Base-by-base conservation (phyloP, 257 asterid species). In the Fraxinus anomala region DNA sequence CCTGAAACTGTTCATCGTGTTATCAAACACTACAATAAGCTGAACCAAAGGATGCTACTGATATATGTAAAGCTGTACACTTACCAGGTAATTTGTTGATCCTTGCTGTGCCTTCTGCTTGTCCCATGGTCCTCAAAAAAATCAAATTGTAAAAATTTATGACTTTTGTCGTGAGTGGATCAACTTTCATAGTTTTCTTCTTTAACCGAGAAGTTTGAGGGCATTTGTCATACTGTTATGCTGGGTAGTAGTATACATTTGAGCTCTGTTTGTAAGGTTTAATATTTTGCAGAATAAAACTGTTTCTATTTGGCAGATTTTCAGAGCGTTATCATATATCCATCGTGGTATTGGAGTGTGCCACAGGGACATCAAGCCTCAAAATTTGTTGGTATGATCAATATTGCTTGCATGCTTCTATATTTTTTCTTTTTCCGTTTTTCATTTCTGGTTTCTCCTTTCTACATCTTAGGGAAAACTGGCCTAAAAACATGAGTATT, bases 291-390 rank as follows among this genome's bases (percentile, higher is more conserved):
- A 42, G 51, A 42, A 42, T 42, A 42, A 39, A 42, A 42, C 51
- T 42, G 17, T 11, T 42, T 42, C 31, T 82, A 37, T 82, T 61
- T 75, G 83, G 83, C 95, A 94, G 98, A 94, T 94, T 73, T 92
- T 92, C 85, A 88, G 98, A 88, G 97, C 98, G 11, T 85, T 94
- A 82, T 89, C 97, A 70, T 94, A 92, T 85, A 91, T 92, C 80
- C 97, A 94, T 86, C 90, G 92, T 70, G 83, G 89, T 69, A 82
- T 94, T 80, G 95, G 97, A 83, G 97, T 94, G 79, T 94, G 97
- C 76, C 98, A 94, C 85, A 90, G 98, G 85, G 98, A 94, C 89
- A 94, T 94, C 88, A 94, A 94, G 87, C 97, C 98, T 88, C 98
- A 94, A 81, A 94, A 94, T 81, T 89, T 94, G 77, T 86, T 94